phyloP scores from a whole-genome alignment of 345 rosid genomes.

The Citrus cavaleriei region DNA sequence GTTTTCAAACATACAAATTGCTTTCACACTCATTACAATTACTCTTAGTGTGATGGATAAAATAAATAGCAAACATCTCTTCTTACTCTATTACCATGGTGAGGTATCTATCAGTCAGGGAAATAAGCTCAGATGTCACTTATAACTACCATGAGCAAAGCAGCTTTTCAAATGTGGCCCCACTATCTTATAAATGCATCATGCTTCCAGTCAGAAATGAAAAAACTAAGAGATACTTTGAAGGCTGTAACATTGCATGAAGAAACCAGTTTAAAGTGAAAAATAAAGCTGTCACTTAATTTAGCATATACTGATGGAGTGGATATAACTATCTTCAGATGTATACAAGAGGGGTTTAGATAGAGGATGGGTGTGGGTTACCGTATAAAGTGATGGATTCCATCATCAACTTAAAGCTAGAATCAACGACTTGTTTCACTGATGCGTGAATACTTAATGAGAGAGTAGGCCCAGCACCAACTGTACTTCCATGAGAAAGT shows the following conservation, averaged over 20 bases:
- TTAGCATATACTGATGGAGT: neutral
- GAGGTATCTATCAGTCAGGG: neutral
- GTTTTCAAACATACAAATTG: neutral
- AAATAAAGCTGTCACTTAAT: neutral
- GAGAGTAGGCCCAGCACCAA: conserved; percentile 90
- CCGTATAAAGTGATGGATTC: conserved; percentile 65
- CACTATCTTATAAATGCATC: neutral
- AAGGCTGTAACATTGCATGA: neutral
- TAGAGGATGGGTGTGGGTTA: conserved; percentile 15
- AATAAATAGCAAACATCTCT: neutral
- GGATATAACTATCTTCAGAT: neutral
- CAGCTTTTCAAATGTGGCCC: neutral
- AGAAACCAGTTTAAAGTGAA: neutral
- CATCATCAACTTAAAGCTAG: conserved; percentile 78
- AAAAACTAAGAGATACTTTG: neutral
- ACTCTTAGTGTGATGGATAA: neutral
- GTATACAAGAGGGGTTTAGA: neutral
- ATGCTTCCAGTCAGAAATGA: neutral
- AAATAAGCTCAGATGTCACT: neutral
- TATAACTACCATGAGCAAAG: neutral
- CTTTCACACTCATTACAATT: neutral
- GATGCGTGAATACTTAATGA: conserved; percentile 52
- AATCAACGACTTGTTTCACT: conserved; percentile 71
- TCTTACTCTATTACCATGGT: neutral
- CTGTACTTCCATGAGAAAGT: conserved; percentile 70